phyloP scores from a whole-genome alignment of 1,284 basidiomycete genomes.

The Melampsora americana region DNA sequence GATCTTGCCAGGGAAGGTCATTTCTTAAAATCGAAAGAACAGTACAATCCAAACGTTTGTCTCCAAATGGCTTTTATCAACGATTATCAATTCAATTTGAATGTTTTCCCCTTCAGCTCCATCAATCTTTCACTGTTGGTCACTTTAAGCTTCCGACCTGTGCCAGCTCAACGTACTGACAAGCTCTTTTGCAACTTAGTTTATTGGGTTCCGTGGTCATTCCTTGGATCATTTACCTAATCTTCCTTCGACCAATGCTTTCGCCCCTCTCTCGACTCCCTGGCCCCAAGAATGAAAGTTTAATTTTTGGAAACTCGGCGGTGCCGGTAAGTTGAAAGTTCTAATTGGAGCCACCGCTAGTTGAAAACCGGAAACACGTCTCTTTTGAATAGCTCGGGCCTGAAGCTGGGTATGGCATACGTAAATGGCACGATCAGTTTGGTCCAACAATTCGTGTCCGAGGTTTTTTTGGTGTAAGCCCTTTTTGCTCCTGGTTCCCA shows the following conservation, averaged over 20 bases:
- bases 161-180: neutral
- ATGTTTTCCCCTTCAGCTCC: neutral
- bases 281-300: neutral
- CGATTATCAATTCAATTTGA: neutral
- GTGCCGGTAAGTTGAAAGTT: neutral
- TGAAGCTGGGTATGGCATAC: neutral
- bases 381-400: neutral
- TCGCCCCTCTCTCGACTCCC: neutral
- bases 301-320: neutral
- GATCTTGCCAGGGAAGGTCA: no score
- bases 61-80: neutral
- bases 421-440: neutral
- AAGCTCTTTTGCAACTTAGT: neutral
- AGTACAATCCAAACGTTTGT: neutral
- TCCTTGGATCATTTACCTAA: neutral
- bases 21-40: no score
- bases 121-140: neutral
- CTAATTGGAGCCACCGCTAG: neutral
- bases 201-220: neutral
- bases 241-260: neutral
- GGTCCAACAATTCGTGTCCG: neutral
- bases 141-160: neutral
- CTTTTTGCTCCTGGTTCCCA: neutral
- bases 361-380: neutral
- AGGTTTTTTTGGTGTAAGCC: constrained; percentile 7